Evolutionary conservation across 129 eudicot genomes (phyloP).

Genomic region (Arctium minus): DNA sequence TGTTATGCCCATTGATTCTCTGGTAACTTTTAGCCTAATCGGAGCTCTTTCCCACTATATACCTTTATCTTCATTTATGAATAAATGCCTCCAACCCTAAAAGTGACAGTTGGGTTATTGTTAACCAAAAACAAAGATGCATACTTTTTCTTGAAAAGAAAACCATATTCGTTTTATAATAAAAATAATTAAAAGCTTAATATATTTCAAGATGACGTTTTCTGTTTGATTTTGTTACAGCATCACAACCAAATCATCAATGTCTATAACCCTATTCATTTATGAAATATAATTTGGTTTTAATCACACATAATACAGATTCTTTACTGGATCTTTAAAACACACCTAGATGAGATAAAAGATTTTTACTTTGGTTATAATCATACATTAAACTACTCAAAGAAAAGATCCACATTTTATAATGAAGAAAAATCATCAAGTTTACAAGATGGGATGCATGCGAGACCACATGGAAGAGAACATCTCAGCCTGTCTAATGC

Average conservation of each 20-base stretch:
- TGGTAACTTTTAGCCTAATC: not conserved
- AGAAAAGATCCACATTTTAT: not conserved
- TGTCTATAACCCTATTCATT: not conserved
- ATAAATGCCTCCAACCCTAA: not conserved
- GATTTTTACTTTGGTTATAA: not conserved
- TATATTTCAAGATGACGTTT: no score
- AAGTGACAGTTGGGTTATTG: constrained; percentile 3
- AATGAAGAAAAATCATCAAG: not conserved
- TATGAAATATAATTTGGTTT: not conserved
- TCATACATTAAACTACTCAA: not conserved
- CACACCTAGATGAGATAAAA: not conserved
- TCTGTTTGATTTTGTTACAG: no score
- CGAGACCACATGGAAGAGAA: constrained; percentile 12
- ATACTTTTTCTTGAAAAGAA: not conserved
- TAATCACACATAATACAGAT: not conserved
- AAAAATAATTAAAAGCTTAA: no score
- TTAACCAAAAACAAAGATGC: not conserved
- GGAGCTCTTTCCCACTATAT: not conserved
- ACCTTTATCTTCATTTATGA: constrained; percentile 8
- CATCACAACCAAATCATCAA: not conserved
- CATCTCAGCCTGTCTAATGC: not conserved
- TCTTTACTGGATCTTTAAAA: not conserved
- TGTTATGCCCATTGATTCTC: not conserved
- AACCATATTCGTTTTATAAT: no score
- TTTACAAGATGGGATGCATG: not conserved